Conservation (phyloP, 495 filamentous ascomycete genomes). For the Cladorrhinum samala region DNA sequence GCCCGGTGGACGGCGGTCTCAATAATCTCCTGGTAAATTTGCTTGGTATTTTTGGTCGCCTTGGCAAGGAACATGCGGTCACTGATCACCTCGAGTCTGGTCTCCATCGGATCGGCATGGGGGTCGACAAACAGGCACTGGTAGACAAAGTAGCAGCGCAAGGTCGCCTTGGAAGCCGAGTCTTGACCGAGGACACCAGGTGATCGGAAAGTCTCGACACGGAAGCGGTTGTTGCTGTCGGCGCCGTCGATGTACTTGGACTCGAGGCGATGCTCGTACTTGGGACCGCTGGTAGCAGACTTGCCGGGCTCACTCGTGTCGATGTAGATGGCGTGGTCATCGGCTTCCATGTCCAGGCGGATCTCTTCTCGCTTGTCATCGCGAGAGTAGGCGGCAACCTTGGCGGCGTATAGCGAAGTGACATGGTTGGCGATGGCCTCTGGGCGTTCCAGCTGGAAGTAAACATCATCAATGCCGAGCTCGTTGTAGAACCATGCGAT, state of each 20-base stretch:
- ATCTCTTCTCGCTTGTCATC: conserved; percentile 94
- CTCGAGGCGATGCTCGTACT: conserved; percentile 91
- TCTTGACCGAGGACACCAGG: conserved; percentile 58
- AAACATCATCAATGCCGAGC: conserved; percentile 96
- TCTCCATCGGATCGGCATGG: conserved; percentile 71
- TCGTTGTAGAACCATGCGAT: conserved; percentile 96
- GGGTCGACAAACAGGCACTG: conserved; percentile 79
- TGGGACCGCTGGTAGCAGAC: conserved; percentile 65
- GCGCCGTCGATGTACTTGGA: conserved; percentile 82
- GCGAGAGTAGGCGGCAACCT: conserved; percentile 88
- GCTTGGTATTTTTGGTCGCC: conserved; percentile 90
- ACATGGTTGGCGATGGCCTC: conserved; percentile 89
- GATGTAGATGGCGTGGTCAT: conserved; percentile 96
- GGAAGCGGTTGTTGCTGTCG: conserved; percentile 61
- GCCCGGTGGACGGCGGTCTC: conserved; percentile 72
- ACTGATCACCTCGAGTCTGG: conserved; percentile 81
- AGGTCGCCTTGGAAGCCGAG: conserved; percentile 58
- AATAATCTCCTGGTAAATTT: conserved; percentile 90
- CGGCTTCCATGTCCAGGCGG: conserved; percentile 86
- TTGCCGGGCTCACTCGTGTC: conserved; percentile 90
- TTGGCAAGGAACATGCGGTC: conserved; percentile 94
- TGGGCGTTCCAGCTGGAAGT: conserved; percentile 87
- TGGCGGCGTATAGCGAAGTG: conserved; percentile 93
- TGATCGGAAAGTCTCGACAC: conserved; percentile 95
- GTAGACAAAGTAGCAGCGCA: conserved; percentile 98